Conservation (phyloP, 1,139 yeast species). For the Wickerhamomyces sp. region DNA sequence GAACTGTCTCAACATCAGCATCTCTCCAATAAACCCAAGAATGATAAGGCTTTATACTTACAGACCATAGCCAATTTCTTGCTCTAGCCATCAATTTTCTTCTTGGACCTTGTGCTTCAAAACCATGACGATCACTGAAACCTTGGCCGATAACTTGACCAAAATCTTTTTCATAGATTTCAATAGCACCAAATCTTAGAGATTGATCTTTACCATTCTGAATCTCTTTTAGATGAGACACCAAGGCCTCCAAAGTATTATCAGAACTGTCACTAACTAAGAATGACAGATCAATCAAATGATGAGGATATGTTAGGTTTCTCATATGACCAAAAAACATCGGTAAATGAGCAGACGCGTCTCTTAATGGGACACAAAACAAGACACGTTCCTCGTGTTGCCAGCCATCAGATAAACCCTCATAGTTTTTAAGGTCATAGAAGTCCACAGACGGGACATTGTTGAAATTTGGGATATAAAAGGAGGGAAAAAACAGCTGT, state of each 20-base stretch:
- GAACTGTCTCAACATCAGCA: slow-evolving; percentile 63
- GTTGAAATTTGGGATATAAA: slow-evolving; percentile 29
- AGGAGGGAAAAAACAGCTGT: slow-evolving; percentile 8
- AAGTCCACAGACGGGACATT: slow-evolving; percentile 36
- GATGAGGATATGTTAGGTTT: slow-evolving; percentile 61
- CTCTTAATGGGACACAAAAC: slow-evolving; percentile 65
- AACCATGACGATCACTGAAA: slow-evolving; percentile 62
- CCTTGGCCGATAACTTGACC: slow-evolving; percentile 68
- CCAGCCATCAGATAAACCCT: slow-evolving; percentile 53
- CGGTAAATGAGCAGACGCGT: slow-evolving; percentile 63
- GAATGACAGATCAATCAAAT: slow-evolving; percentile 59
- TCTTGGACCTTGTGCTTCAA: slow-evolving; percentile 70
- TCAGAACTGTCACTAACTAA: slow-evolving; percentile 59
- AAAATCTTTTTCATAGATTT: slow-evolving; percentile 62
- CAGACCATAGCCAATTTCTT: slow-evolving; percentile 63
- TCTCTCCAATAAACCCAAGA: slow-evolving; percentile 82
- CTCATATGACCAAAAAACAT: slow-evolving; percentile 60
- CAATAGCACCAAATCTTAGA: slow-evolving; percentile 46
- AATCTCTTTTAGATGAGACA: slow-evolving; percentile 38
- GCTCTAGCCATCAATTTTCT: slow-evolving; percentile 72
- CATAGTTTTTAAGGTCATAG: slow-evolving; percentile 48
- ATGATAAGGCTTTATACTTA: slow-evolving; percentile 61
- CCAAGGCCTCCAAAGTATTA: slow-evolving; percentile 48
- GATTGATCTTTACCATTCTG: slow-evolving; percentile 42
- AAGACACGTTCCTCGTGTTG: slow-evolving; percentile 52